Evolutionary conservation across 2,329 filamentous ascomycete genomes (phyloP).

Genomic region (Penicillium sp.): DNA sequence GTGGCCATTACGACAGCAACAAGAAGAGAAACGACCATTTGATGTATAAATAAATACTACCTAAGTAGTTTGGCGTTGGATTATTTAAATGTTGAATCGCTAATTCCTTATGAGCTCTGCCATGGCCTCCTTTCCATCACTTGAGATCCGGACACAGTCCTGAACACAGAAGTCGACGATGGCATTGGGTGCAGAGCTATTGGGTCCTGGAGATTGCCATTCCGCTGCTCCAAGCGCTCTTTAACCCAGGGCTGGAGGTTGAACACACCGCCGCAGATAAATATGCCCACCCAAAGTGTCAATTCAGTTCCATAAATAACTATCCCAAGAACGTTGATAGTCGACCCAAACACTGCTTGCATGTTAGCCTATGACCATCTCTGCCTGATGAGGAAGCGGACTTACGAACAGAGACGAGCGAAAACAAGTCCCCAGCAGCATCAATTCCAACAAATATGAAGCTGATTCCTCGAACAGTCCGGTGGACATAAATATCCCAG

Average conservation of each 20-base stretch:
- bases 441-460: constrained; percentile 71
- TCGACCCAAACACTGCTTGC: constrained; percentile 21
- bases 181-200: constrained; percentile 48
- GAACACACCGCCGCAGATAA: constrained; percentile 63
- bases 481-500: constrained; percentile 64
- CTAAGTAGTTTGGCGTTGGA: neutral
- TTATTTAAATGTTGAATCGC: neutral
- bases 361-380: neutral
- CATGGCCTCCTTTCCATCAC: constrained; percentile 16
- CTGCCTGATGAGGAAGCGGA: neutral
- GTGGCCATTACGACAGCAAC: neutral
- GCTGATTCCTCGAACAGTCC: constrained; percentile 67
- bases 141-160: constrained; percentile 49
- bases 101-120: constrained; percentile 40
- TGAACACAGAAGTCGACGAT: constrained; percentile 64
- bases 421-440: constrained; percentile 66
- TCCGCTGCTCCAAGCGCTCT: constrained; percentile 18
- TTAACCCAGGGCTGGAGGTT: constrained; percentile 60
- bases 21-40: neutral
- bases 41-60: neutral
- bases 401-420: constrained; percentile 58
- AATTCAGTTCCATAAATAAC: constrained; percentile 67
- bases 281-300: constrained; percentile 64
- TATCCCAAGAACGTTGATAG: constrained; percentile 59
- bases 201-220: constrained; percentile 8